Conservation (phyloP, 192 early-diverging fungal genomes). For the Coemansia sp. region DNA sequence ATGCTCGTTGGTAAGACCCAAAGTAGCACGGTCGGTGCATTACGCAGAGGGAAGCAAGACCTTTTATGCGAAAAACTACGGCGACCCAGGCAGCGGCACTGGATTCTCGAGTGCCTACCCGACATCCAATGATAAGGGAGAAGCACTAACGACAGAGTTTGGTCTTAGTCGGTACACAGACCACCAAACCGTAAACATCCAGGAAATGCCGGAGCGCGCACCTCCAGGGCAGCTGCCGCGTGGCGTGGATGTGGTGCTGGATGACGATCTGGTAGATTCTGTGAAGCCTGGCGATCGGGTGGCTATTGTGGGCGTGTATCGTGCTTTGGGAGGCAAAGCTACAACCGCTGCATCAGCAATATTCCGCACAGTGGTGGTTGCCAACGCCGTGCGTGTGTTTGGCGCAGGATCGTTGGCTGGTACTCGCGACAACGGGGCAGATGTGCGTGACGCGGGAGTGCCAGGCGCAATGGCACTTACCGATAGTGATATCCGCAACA, state of each 20-base stretch:
- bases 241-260: conserved; percentile 89
- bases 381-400: conserved; percentile 76
- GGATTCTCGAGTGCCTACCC: conserved; percentile 77
- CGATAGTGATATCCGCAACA: conserved; percentile 84
- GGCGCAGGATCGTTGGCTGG: conserved; percentile 72
- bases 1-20: conserved; percentile 95
- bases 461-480: conserved; percentile 66
- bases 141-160: conserved; percentile 89
- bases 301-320: conserved; percentile 88
- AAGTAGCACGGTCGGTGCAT: conserved; percentile 88
- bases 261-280: conserved; percentile 93
- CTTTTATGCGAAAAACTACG: conserved; percentile 82
- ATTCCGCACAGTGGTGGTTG: conserved; percentile 89
- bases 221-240: conserved; percentile 91
- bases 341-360: conserved; percentile 73
- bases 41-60: conserved; percentile 81
- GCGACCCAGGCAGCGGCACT: conserved; percentile 76
- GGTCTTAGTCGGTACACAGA: conserved; percentile 87
- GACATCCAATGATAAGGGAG: conserved; percentile 92
- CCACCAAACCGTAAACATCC: conserved; percentile 89
- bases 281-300: conserved; percentile 98
- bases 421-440: conserved; percentile 22
- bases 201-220: conserved; percentile 99
- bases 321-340: conserved; percentile 77
- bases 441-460: conserved; percentile 26